These are phyloP conservation scores for Juglanconis sp. DNA, from an alignment of 2,329 filamentous ascomycete species.

Conservation along the genomic window DNA sequence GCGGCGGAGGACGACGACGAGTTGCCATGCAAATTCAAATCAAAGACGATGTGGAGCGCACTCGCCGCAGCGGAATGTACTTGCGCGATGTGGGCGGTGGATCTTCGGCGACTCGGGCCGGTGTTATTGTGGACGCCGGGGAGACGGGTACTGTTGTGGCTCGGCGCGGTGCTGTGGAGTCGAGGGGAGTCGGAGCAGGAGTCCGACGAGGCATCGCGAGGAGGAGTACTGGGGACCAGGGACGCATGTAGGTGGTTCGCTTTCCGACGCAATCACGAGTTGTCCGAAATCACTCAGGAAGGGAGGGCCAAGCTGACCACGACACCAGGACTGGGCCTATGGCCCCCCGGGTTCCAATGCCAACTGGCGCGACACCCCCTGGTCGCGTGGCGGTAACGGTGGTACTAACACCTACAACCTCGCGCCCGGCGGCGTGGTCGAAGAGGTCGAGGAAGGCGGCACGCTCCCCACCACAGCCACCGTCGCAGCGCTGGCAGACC, in stretches of 20 bases:
- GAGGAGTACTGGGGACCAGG: conserved; percentile 13
- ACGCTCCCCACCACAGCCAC: not conserved
- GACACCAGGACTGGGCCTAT: conserved; percentile 1
- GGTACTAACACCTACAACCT: not conserved
- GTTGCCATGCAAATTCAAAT: not conserved
- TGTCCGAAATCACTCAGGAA: too few relatives aligned
- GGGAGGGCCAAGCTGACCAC: not conserved
- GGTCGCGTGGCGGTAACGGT: not conserved
- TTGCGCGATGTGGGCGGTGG: conserved; percentile 7
- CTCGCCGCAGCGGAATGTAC: conserved; percentile 3
- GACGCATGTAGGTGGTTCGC: not conserved
- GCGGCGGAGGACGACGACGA: not conserved
- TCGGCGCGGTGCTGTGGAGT: not conserved
- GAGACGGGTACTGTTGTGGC: not conserved
- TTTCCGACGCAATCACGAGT: not conserved
- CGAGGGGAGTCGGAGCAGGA: not conserved
- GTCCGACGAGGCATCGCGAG: conserved; percentile 11
- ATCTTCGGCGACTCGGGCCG: conserved; percentile 5
- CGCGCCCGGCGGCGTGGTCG: conserved; percentile 3
- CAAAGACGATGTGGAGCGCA: not conserved
- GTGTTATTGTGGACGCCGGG: not conserved
- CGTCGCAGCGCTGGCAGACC: not conserved
- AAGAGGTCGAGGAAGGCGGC: conserved; percentile 9
- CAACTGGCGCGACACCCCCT: conserved; percentile 9
- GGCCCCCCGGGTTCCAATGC: not conserved